These are phyloP conservation scores for Arabidopsis thaliana DNA, from an alignment of 345 rosid genomes.

Conservation along the genomic window TAIR10.1 NC_003074.8:2315001-2315500, in stretches of 20 bases:
- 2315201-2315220: slow-evolving; percentile 7
- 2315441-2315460: slow-evolving; percentile 68
- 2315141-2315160: slow-evolving; percentile 14
- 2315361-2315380: background rate
- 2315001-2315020: too few relatives aligned
- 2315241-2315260: background rate
- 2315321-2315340: background rate
- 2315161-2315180: background rate
- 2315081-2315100: slow-evolving; percentile 52
- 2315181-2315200: background rate
- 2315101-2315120: slow-evolving; percentile 56
- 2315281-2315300: background rate
- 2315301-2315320: slow-evolving; percentile 24
- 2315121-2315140: slow-evolving; percentile 41
- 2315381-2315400: slow-evolving; percentile 42
- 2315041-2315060: background rate
- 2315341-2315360: background rate
- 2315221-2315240: slow-evolving; percentile 24
- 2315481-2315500: slow-evolving; percentile 64
- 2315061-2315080: background rate
- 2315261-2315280: slow-evolving; percentile 1
- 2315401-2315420: background rate
- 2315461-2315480: slow-evolving; percentile 71
- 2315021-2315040: background rate
- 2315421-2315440: slow-evolving; percentile 38